phyloP scores from a whole-genome alignment of 2,329 filamentous ascomycete species.

The Calonectria pseudoturangicola region DNA sequence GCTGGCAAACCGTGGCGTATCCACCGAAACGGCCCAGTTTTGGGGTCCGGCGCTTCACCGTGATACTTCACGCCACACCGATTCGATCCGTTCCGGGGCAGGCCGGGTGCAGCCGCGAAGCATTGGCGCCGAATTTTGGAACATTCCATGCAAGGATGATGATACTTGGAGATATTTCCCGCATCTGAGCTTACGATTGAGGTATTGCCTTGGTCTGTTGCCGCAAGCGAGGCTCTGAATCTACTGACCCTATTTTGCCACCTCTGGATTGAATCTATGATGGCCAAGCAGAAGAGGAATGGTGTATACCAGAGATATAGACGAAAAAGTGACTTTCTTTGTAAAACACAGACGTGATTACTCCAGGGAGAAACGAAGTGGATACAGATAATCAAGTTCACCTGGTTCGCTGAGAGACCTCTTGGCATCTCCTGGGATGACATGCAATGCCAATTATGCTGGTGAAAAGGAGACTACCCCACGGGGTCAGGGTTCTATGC shows the following conservation, averaged over 20 bases:
- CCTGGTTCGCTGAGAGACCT: not conserved
- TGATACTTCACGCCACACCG: conserved; percentile 2
- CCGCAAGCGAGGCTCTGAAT: not conserved
- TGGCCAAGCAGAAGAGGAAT: not conserved
- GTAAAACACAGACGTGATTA: not conserved
- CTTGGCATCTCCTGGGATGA: conserved; percentile 14
- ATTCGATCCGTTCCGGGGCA: conserved; percentile 15
- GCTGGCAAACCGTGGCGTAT: too few species aligned
- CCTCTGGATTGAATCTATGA: not conserved
- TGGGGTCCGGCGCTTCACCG: conserved; percentile 3
- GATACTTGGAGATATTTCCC: not conserved
- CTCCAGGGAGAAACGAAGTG: not conserved
- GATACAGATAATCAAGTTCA: not conserved
- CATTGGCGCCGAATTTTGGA: conserved; percentile 19
- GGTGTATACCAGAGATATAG: too few species aligned
- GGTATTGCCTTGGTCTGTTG: not conserved
- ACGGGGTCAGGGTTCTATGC: conserved; percentile 23
- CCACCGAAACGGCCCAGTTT: not conserved
- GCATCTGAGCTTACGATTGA: conserved; percentile 5
- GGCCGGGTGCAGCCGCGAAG: conserved; percentile 19
- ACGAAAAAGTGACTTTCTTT: not conserved
- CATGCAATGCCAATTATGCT: conserved; percentile 21
- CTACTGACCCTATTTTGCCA: not conserved
- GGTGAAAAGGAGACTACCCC: conserved; percentile 25
- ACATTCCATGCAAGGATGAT: conserved; percentile 17